phyloP scores from a whole-genome alignment of 2,329 filamentous ascomycete species.

The Aspergillus sp. region DNA sequence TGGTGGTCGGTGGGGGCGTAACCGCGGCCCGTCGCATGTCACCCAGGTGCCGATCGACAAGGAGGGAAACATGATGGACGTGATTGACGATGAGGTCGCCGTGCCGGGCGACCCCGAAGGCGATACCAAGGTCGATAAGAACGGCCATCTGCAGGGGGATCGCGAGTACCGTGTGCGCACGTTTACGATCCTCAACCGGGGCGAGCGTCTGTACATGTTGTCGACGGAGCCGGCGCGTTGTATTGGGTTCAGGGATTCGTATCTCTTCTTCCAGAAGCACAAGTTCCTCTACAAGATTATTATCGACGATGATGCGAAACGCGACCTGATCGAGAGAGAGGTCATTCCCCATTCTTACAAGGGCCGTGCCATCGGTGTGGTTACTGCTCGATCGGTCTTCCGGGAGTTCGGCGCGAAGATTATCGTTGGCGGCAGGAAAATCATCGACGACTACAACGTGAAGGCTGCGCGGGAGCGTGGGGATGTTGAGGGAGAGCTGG shows the following conservation, averaged over 20 bases:
- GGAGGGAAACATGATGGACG: conserved; percentile 86
- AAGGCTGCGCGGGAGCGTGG: conserved; percentile 71
- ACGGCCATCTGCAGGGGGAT: conserved; percentile 76
- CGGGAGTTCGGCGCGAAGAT: conserved; percentile 94
- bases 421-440: conserved; percentile 80
- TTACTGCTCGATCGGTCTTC: conserved; percentile 94
- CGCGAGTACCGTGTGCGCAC: conserved; percentile 94
- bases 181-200: conserved; percentile 83
- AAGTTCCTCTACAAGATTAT: conserved; percentile 97
- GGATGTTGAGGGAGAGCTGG: conserved; percentile 81
- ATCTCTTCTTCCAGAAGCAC: conserved; percentile 98
- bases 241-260: conserved; percentile 95
- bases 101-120: conserved; percentile 84
- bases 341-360: conserved; percentile 99
- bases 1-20: conserved; percentile 68
- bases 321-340: conserved; percentile 89
- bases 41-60: conserved; percentile 87
- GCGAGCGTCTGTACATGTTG: conserved; percentile 90
- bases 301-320: conserved; percentile 94
- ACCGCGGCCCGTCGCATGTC: conserved; percentile 71
- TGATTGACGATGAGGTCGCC: conserved; percentile 86
- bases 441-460: conserved; percentile 88
- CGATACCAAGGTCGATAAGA: conserved; percentile 88
- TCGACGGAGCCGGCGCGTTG: conserved; percentile 96
- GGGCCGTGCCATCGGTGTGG: conserved; percentile 92